A percentile compares a stretch with the other conserved stretches of the same genome.
These are phyloP conservation scores for Nicotiana benthamiana DNA, from an alignment of 257 asterid species.

Conservation along the genomic window DNA sequence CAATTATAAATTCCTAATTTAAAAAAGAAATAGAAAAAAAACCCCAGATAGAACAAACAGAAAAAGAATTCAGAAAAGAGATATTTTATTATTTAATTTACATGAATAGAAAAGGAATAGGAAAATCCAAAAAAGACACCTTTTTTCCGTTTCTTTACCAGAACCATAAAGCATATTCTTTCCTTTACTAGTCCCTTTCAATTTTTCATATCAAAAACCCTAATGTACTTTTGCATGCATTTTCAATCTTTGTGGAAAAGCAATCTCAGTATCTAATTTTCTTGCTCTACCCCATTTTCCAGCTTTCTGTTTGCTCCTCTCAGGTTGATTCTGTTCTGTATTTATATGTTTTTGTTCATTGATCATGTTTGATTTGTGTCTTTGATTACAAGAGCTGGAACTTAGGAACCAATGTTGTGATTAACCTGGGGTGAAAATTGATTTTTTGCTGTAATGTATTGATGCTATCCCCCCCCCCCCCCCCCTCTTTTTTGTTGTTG, in stretches of 20 bases:
- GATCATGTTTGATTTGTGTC: not conserved
- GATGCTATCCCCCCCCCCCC: too few relatives aligned
- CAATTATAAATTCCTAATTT: not conserved
- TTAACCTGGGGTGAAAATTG: not conserved
- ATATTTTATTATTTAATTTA: not conserved
- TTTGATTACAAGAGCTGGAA: slow-evolving; percentile 6
- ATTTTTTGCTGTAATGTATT: not conserved
- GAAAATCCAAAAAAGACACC: not conserved
- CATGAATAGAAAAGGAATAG: not conserved
- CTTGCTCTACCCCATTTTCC: slow-evolving; percentile 17
- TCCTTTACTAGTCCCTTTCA: slow-evolving; percentile 14
- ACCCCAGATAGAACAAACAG: not conserved
- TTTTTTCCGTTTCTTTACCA: slow-evolving; percentile 18
- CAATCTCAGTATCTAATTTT: not conserved
- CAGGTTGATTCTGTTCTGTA: slow-evolving; percentile 19
- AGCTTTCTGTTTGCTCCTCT: slow-evolving; percentile 5
- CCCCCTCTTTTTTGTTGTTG: too few relatives aligned
- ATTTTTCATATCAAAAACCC: slow-evolving; percentile 18
- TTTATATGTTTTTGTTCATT: not conserved
- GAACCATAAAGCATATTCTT: slow-evolving; percentile 39
- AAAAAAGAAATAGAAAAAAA: not conserved
- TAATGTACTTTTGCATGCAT: slow-evolving; percentile 4
- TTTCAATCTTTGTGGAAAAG: slow-evolving; percentile 10
- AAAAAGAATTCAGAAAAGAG: not conserved
- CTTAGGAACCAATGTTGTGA: not conserved